phyloP scores from a whole-genome alignment of 441 rosid species.

The Brassica hybrid region DNA sequence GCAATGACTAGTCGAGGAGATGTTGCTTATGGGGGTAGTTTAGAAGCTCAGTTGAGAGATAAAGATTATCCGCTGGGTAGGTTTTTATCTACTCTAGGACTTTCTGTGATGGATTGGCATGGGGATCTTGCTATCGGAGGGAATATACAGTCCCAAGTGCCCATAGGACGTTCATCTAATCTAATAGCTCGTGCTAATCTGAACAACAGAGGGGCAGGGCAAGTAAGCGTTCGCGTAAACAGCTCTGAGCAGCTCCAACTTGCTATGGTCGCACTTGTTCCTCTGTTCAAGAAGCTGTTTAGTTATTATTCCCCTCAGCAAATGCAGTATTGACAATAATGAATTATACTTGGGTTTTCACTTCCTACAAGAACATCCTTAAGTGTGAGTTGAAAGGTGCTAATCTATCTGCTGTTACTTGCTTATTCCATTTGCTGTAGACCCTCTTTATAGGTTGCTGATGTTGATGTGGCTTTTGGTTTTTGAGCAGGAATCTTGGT shows the following conservation, averaged over 20 bases:
- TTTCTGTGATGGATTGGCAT: conserved; percentile 97
- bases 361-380: conserved; percentile 22
- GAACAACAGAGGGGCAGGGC: conserved; percentile 92
- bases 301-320: conserved; percentile 55
- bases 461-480: conserved; percentile 37
- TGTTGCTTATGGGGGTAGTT: conserved; percentile 87
- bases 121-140: conserved; percentile 96
- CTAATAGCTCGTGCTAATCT: conserved; percentile 77
- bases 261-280: conserved; percentile 70
- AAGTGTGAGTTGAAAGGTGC: conserved; percentile 33
- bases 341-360: conserved; percentile 41
- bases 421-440: background rate
- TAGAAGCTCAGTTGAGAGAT: conserved; percentile 90
- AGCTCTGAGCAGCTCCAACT: conserved; percentile 96
- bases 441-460: background rate
- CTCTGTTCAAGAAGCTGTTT: conserved; percentile 66
- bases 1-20: conserved; percentile 89
- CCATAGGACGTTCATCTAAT: conserved; percentile 83
- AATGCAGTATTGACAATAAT: conserved; percentile 71
- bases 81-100: conserved; percentile 73
- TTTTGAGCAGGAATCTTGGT: conserved; percentile 33
- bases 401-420: background rate
- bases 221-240: conserved; percentile 75
- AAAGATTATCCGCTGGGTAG: conserved; percentile 84
- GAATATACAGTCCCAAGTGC: conserved; percentile 84